phyloP scores from a whole-genome alignment of 2,329 filamentous ascomycete genomes.

The Ceratocystis huliohia region DNA sequence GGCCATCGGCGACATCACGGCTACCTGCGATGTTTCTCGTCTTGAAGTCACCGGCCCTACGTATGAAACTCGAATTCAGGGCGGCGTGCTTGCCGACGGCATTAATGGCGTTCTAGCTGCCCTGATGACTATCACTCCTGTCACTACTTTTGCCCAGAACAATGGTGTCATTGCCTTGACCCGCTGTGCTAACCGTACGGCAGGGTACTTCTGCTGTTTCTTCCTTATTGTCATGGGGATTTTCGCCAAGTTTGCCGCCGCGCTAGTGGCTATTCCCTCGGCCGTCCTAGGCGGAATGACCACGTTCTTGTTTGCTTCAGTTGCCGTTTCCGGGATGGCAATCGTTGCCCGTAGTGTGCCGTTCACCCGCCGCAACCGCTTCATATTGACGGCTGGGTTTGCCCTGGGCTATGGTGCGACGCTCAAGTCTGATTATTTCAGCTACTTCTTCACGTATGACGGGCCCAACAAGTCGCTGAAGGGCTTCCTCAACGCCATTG shows the following conservation, averaged over 20 bases:
- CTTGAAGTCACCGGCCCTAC: conserved; percentile 58
- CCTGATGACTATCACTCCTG: conserved; percentile 66
- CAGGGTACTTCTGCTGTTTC: conserved; percentile 63
- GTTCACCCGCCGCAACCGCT: conserved; percentile 69
- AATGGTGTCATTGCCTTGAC: conserved; percentile 76
- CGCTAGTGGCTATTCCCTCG: conserved; percentile 61
- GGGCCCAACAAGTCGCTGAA: conserved; percentile 54
- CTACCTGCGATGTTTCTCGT: conserved; percentile 67
- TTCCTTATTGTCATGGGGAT: conserved; percentile 72
- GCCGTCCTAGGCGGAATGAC: conserved; percentile 59
- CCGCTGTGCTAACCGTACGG: conserved; percentile 66
- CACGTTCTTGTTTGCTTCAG: conserved; percentile 66
- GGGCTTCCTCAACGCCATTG: conserved; percentile 64
- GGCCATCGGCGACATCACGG: conserved; percentile 68
- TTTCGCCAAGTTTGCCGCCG: conserved; percentile 71
- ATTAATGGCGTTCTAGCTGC: conserved; percentile 62
- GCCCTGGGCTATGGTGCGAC: conserved; percentile 61
- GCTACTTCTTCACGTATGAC: conserved; percentile 57
- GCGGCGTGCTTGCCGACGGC: conserved; percentile 66
- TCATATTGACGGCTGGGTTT: conserved; percentile 65
- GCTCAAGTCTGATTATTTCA: conserved; percentile 54
- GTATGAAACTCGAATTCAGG: conserved; percentile 68
- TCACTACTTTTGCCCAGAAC: conserved; percentile 72
- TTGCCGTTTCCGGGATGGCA: conserved; percentile 63
- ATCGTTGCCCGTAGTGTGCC: conserved; percentile 57